These are phyloP conservation scores for Nicotiana noctiflora DNA, from an alignment of 257 asterid genomes.

Conservation along the genomic window DNA sequence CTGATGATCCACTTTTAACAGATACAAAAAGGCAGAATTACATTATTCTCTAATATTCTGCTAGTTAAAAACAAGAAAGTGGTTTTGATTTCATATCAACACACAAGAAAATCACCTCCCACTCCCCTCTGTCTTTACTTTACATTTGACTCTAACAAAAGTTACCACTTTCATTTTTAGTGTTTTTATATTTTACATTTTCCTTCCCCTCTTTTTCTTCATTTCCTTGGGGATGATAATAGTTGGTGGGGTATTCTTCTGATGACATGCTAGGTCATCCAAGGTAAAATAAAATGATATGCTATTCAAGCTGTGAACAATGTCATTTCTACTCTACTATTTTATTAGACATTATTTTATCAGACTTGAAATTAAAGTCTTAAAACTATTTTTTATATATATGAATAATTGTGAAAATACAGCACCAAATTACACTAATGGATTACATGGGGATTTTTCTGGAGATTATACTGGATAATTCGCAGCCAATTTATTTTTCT, in stretches of 20 bases:
- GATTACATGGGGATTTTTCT: too few species aligned
- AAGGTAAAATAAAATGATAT: neutral
- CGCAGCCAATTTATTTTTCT: too few species aligned
- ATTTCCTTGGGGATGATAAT: too few species aligned
- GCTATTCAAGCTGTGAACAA: too few species aligned
- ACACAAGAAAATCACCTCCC: conserved; percentile 10
- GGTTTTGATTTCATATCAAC: neutral
- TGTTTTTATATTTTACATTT: neutral
- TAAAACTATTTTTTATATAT: too few species aligned
- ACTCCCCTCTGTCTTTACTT: conserved; percentile 3
- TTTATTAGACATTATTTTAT: too few species aligned
- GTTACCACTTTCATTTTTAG: conserved; percentile 26
- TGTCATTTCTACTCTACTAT: too few species aligned
- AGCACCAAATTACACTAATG: too few species aligned
- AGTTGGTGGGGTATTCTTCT: too few species aligned
- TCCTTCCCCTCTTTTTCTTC: neutral
- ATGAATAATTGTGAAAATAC: too few species aligned
- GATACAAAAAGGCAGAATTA: neutral
- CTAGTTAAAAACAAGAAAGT: neutral
- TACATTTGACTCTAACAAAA: conserved; percentile 36
- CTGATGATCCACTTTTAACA: neutral
- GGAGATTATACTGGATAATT: too few species aligned
- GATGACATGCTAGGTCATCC: conserved; percentile 3
- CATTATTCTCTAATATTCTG: neutral
- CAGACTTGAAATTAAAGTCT: too few species aligned